Evolutionary conservation across 805 yeast species (phyloP).

Genomic region (Naumovozyma dairenensis): DNA sequence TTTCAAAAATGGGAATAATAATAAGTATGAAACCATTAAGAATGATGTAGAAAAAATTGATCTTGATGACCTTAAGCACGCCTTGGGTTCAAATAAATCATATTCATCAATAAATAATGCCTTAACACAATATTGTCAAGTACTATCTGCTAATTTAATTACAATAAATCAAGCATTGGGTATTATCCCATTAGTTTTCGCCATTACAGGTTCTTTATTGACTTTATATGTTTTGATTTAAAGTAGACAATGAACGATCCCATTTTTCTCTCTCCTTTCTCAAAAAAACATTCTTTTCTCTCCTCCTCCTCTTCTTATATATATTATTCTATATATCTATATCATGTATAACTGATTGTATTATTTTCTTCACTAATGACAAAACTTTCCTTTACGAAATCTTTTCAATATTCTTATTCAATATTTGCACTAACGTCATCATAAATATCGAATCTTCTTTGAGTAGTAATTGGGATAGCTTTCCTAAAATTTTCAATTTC

Average conservation of each 20-base stretch:
- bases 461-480: constrained; percentile 59
- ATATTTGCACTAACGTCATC: constrained; percentile 21
- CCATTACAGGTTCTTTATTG: constrained; percentile 14
- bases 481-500: constrained; percentile 46
- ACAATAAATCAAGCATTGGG: constrained; percentile 10
- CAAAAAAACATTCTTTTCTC: too few species aligned
- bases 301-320: not conserved
- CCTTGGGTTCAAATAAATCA: too few species aligned
- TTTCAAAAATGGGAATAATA: too few species aligned
- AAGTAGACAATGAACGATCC: not conserved
- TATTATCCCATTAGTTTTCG: constrained; percentile 16
- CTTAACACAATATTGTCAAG: not conserved
- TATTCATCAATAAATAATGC: not conserved
- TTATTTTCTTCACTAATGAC: too few species aligned
- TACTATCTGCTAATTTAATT: constrained; percentile 1
- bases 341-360: not conserved
- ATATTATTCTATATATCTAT: not conserved
- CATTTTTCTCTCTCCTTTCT: not conserved
- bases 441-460: constrained; percentile 59
- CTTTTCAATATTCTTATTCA: too few species aligned
- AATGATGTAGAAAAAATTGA: not conserved
- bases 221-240: constrained; percentile 17
- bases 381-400: too few species aligned
- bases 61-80: too few species aligned
- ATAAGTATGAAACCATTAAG: not conserved